Base-by-base conservation (phyloP, 2,329 filamentous ascomycete species). In the Chrysoporthe deuterocubensis region DNA sequence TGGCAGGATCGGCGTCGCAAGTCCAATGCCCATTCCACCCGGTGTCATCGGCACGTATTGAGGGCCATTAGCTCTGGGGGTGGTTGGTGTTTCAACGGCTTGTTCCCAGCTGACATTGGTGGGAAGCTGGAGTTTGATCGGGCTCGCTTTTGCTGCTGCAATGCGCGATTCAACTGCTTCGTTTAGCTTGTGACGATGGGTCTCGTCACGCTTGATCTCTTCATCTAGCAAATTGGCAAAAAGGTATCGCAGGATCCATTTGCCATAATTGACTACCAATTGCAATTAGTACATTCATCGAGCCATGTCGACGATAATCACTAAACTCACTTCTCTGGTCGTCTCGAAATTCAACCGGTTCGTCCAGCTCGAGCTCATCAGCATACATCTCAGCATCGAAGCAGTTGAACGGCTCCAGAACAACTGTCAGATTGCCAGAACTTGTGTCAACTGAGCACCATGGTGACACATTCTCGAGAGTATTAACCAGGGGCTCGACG, bases 321-420 rank as follows among this genome's bases (percentile, higher is more conserved):
- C 7, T 13, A 69, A 4, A 78, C 89, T 75, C 85, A 95, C 92
- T 97, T 81, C 96, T 89, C 80, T 98, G 95, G 74, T 99, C 96
- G 74, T 98, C 95, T 67, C 91, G 85, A 75, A 97, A 97, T 14
- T 94, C 90, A 21, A 92, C 83, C n/a, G 87, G 83, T 70, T 93
- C 90, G 13, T 91, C 86, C 65, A 95, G 73, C 52, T 89, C 84
- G 46, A 96, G 82, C 79, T 98, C 94, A 76, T 99, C 96, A 0
- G 94, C 95, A 77, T 99, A 99, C 78, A 97, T 92, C 76, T 99
- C 96, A 18, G 94, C 96, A 79, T 99, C 96, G 73, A 99, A 99
- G 77, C 94, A 97, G 73, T 96, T 96, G 75, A 96, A 96, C 52
- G 94, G 93, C 76, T 99, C 96, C 21, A 99, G 80, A 21, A 96